Evolutionary conservation across 2,329 filamentous ascomycete species (phyloP), one percentile per base, ranked within the genome.

Genomic region (Stemphylium vesicarium): DNA sequence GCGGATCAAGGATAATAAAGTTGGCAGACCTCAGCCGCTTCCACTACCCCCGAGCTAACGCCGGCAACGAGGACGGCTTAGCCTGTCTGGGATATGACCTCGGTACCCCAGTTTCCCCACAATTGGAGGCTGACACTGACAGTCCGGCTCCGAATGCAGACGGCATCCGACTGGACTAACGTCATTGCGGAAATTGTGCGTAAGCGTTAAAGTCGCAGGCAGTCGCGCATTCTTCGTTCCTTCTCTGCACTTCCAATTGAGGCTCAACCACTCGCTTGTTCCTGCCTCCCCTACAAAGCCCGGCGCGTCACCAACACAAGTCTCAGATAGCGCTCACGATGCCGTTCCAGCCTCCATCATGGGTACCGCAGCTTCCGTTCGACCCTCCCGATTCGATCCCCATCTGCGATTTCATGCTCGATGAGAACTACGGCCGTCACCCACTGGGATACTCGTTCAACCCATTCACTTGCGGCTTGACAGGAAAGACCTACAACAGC

Each of bases 401-500:
- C 4, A 82, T 96, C 53, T 83, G 83, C 61, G 86, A 94, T 46
- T 96, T 96, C 75, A 87, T 96, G 79, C 84, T 87, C 57, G 84
- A 87, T 64, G 90, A 94, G 65, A 77, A 82, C 40, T 84, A 91
- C 68, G 90, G 90, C 32, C 85, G 91, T 41, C 75, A 79, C 46
- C 82, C 90, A 9, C 75, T 90, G 9, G 80, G 82, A 29, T 80
- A 84, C 57, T 88, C 91, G 16, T 80, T 80, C 40, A 83, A 88
- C 50, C 89, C 91, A 1, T 96, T 89, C 76, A 92, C 88, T 31
- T 94, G 90, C 69, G 91, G 90, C 15, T 63, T 94, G 29, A 86
- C 86, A 0, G 90, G 90, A 44, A 86, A 84, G 71, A 83, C 85
- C 3, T 90, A 88, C 73, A 85, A 84, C 7, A 80, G 83, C 6